Evolutionary conservation across 208 protist species (phyloP), one percentile per base, ranked within the genome.

Genomic region (Herpetomonas samuelpessoai): DNA sequence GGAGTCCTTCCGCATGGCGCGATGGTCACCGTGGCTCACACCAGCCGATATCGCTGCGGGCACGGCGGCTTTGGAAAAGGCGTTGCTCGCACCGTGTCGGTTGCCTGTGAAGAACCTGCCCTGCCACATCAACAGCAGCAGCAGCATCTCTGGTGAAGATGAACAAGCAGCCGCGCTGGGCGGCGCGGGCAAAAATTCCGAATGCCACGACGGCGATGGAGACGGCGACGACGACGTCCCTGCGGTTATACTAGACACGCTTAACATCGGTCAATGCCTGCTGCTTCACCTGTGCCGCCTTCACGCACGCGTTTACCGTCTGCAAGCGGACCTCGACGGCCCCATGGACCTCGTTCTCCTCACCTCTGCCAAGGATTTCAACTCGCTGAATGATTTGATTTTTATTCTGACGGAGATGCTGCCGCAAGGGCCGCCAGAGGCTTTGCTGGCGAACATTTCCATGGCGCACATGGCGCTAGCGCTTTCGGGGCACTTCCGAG

Each of bases 241-340:
- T 10, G 10, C 21, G 45, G 45, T 22, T n/a, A 30, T 30, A 25
- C 41, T 65, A 30, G 7, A 52, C n/a, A 21, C 54, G 16, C 57
- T 88, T 25, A 77, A 69, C 14, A 57, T 93, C 14, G 87, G 87
- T 2, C 76, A 86, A 58, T 71, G 64, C 4, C 24, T 90, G 0
- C 65, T 93, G 10, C 63, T 91, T 9, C 87, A 93, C 57, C 71
- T 93, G 0, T 91, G 83, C 56, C 78, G 83, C 10, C 59, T 88
- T 18, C 87, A 90, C 22, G 73, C 63, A 38, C 30, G 54, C 30
- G 79, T 93, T 18, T 86, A 90, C 62, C 62, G 67, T 2, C 67
- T 86, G 22, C 83, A 93, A 52, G 76, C 76, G 22, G 83, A 93
- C 57, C 65, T 91, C 7, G 73, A 84, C n/a, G 87, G 81, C 26